Base-by-base conservation (phyloP, 257 asterid species). In the Echium plantagineum region DNA sequence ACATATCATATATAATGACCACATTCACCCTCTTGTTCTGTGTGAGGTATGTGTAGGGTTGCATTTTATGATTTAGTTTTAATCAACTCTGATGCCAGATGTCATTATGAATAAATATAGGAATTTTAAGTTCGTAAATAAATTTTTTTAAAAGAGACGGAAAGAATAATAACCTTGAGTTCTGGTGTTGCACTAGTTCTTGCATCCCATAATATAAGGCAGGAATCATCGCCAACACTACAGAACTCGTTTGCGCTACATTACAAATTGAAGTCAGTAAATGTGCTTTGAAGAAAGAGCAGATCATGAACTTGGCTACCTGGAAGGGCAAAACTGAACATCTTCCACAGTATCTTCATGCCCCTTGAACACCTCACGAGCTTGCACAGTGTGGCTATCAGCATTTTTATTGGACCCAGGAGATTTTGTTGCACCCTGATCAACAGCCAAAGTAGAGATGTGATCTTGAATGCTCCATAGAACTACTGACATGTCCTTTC, bases 401-500 rank as follows among this genome's bases (percentile, higher is more conserved):
- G 71, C 77, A 35, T 77, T 21, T 72, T 76, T 83, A 61, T 77
- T 85, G 42, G 86, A 79, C 61, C 90, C 94, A 58, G 94, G 85
- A 71, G 94, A 79, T 74, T 71, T 81, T 32, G 73, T 65, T 72
- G 75, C 74, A 64, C 85, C 84, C 75, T 72, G 94, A 69, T 83
- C 87, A 30, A 74, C 78, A 38, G 91, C 80, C 81, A 90, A 66
- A 66, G 95, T 77, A 31, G 97, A 85, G 57, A 87, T 60, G 66
- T 90, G 95, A 62, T 90, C 97, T 18, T 81, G 89, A 80, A 90
- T 90, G 85, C 94, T 87, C 97, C 97, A 90, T 61, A 90, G 69
- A 54, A 90, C 95, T 76, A 90, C 97, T 5, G 83, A 81, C 66
- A 72, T 81, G 77, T 90, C 97, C 81, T 90, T 90, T 60, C 97